Evolutionary conservation across 2,329 filamentous ascomycete genomes (phyloP).

Genomic region (Pseudogymnoascus sp.): DNA sequence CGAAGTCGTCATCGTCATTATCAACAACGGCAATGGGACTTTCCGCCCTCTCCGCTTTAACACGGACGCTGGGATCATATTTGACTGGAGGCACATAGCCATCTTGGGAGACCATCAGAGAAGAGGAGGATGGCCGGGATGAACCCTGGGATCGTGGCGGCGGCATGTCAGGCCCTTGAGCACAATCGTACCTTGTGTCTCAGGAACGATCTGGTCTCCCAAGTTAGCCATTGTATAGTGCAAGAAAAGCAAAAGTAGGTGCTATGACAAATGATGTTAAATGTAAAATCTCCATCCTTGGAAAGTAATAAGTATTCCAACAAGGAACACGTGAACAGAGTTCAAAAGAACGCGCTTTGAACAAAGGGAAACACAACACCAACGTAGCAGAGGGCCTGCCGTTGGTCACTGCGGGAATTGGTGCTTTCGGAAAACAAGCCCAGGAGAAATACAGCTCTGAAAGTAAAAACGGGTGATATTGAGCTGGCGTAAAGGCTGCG

Average conservation of each 20-base stretch:
- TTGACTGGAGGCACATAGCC: background rate
- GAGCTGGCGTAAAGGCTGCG: background rate
- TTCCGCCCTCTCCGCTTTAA: background rate
- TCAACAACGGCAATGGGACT: background rate
- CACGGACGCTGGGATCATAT: background rate
- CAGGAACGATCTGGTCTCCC: background rate
- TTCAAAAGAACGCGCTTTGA: background rate
- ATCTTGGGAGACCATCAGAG: background rate
- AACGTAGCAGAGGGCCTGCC: background rate
- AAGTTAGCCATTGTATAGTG: background rate
- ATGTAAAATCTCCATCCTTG: background rate
- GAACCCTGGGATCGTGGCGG: background rate
- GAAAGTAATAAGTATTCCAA: background rate
- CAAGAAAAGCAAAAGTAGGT: background rate
- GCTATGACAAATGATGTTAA: background rate
- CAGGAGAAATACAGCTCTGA: background rate
- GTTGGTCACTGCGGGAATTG: background rate
- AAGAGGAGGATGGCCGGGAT: background rate
- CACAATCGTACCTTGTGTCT: background rate
- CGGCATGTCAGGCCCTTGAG: background rate
- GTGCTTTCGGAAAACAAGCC: background rate
- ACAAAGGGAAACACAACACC: background rate
- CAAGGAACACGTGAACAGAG: background rate
- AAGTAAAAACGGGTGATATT: background rate
- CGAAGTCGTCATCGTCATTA: constrained; percentile 1